Evolutionary conservation across 2,329 filamentous ascomycete species (phyloP), one percentile per base, ranked within the genome.

Genomic region (Fusarium annulatum): DNA sequence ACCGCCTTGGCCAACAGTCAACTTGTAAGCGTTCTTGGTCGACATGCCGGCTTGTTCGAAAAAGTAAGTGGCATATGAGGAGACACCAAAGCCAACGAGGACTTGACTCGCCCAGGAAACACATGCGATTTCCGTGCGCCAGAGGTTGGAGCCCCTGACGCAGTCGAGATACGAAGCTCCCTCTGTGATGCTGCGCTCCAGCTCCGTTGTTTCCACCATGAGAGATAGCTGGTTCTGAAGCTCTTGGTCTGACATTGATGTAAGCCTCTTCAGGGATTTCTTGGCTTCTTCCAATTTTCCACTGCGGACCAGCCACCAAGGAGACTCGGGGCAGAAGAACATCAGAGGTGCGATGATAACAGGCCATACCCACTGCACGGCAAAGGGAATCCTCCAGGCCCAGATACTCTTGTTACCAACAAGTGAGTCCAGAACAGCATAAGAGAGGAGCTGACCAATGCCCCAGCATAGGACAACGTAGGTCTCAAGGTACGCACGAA

Each of bases 391-490:
- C 36, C 79, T 79, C 68, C 79, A 84, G 3, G 80, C 82, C 81
- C 77, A 80, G n/a, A 81, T 70, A 12, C 75, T 76, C 3, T 58
- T 51, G 42, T 76, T 38, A 11, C 36, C 52, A 18, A 38, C 15
- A 28, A 55, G 52, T 16, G 55, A 58, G 18, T 43, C 39, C 28
- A 58, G 41, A 15, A 83, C 78, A 39, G 79, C 83, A 9, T 80
- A 75, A 2, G 81, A 79, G 14, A 84, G 70, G 49, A 86, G 78
- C 73, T 84, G 82, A 1, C 83, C 84, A 36, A 84, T 82, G 57
- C 79, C 81, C 77, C 80, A 85, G 74, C 82, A 85, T 15, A 86
- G 78, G 72, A 85, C 85, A 64, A 84, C 79, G 33, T 81, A 85
- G 2, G 81, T 77, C 1, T 84, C 84, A 10, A 86, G 77, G 49